Conservation (phyloP, 345 rosid species). For the Geranium rotundifolium region DNA sequence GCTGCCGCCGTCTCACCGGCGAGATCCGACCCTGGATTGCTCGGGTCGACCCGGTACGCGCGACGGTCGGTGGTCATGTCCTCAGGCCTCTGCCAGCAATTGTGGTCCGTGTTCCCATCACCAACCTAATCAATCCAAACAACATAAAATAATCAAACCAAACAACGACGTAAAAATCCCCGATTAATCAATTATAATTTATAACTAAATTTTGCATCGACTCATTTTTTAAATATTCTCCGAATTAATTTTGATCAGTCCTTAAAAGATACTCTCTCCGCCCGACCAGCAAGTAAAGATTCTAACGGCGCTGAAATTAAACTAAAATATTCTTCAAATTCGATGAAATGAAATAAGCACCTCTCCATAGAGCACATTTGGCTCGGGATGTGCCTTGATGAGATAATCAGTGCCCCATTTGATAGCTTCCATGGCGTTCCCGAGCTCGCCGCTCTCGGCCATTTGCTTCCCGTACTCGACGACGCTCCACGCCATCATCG, state of each 20-base stretch:
- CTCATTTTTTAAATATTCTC: too few relatives aligned
- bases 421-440: constrained; percentile 76
- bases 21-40: constrained; percentile 96
- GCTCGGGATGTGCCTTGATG: constrained; percentile 93
- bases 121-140: constrained; percentile 43
- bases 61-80: constrained; percentile 93
- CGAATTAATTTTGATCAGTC: too few relatives aligned
- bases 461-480: constrained; percentile 82
- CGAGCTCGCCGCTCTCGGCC: constrained; percentile 67
- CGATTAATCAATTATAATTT: too few relatives aligned
- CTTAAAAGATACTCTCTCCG: too few relatives aligned
- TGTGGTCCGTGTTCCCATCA: constrained; percentile 93
- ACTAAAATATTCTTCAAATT: too few relatives aligned
- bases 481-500: constrained; percentile 99
- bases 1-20: constrained; percentile 99
- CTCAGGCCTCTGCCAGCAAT: constrained; percentile 99
- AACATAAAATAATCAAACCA: too few relatives aligned
- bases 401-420: constrained; percentile 98
- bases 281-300: not conserved
- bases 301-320: too few relatives aligned
- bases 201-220: too few relatives aligned
- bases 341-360: constrained; percentile 12
- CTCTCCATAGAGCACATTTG: constrained; percentile 92
- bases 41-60: constrained; percentile 79
- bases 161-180: too few relatives aligned